A percentile compares a stretch with the other conserved stretches of the same genome.
phyloP scores from a whole-genome alignment of 352 stramenopile genomes.

The Pythium aquatile region DNA sequence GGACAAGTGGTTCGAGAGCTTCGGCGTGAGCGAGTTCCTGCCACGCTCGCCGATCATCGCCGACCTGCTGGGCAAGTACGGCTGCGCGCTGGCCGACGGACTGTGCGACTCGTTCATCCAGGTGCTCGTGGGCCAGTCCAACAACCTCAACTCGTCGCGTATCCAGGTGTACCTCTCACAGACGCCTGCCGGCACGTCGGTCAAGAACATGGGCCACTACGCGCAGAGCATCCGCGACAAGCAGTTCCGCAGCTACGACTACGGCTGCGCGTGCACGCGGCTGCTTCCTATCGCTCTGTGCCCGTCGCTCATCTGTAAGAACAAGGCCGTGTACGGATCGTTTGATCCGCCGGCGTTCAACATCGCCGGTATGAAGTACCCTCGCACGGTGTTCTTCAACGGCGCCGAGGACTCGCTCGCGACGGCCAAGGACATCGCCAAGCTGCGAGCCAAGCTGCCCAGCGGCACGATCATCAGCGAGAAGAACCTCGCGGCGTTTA shows the following conservation, averaged over 20 bases:
- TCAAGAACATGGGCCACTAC: slow-evolving; percentile 68
- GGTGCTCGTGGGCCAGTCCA: slow-evolving; percentile 37
- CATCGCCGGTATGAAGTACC: slow-evolving; percentile 45
- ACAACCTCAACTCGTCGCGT: slow-evolving; percentile 50
- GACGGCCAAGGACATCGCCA: slow-evolving; percentile 39
- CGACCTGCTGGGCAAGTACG: slow-evolving; percentile 40
- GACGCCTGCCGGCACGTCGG: slow-evolving; percentile 53
- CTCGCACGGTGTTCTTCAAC: slow-evolving; percentile 49
- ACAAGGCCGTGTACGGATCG: slow-evolving; percentile 48
- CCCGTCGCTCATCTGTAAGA: slow-evolving; percentile 47
- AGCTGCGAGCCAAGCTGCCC: slow-evolving; percentile 44
- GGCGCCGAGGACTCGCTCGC: slow-evolving; percentile 55
- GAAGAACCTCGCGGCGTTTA: slow-evolving; percentile 40
- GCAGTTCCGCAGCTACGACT: slow-evolving; percentile 60
- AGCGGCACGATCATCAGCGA: slow-evolving; percentile 51
- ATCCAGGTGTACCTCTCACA: slow-evolving; percentile 69
- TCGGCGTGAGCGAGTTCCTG: slow-evolving; percentile 51
- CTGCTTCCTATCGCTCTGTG: slow-evolving; percentile 40
- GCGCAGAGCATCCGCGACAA: slow-evolving; percentile 60
- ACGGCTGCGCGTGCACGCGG: slow-evolving; percentile 44
- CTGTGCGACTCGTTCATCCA: slow-evolving; percentile 45
- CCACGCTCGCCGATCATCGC: slow-evolving; percentile 47
- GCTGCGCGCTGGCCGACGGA: slow-evolving; percentile 42
- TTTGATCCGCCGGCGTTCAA: slow-evolving; percentile 44
- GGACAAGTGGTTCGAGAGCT: slow-evolving; percentile 39